Evolutionary conservation across 2,329 filamentous ascomycete genomes (phyloP), one percentile per base, ranked within the genome.

Genomic region (Eutypella sp.): DNA sequence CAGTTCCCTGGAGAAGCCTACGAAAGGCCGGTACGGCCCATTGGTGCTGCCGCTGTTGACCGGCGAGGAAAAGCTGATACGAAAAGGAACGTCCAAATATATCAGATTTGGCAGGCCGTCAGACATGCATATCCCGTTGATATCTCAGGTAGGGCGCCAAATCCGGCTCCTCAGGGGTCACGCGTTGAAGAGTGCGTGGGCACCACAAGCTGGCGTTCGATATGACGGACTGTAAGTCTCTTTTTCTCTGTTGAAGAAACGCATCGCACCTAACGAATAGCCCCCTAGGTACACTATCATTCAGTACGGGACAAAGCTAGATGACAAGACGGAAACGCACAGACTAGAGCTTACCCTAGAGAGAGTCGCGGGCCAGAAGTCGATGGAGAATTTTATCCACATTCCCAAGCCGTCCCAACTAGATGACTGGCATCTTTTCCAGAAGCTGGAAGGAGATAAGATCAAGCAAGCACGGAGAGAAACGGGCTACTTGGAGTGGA

Each of bases 141-240:
- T 82, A 31, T 68, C 67, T 1, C 67, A 73, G 39, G 71, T 76
- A 20, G 77, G 77, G 15, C 65, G 66, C 5, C 65, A 67, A 10
- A 70, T 80, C 38, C 72, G 76, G 16, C 64, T 82, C n/a, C 58
- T 82, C 20, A 64, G 79, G 40, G 76, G 78, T 2, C 64, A 74
- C 48, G 62, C 60, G 25, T 65, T 82, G 18, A 69, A 69, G 50
- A 81, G 78, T 45, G 65, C 69, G 2, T 67, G 73, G 46, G 75
- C 78, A 4, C 79, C 79, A 1, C 56, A 58, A 29, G 74, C 67
- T 2, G 79, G 79, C 2, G 56, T 82, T 23, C 66, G 79, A 48
- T 82, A 81, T 49, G 79, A 82, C 55, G 79, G 79, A 42, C 52
- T 79, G 76, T 81, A 63, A 60, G 75, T 65, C 19, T n/a, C n/a